Percentiles rank a stretch among this genome's conserved stretches.
Conservation (phyloP, 805 yeast genomes). For the Barnettozyma siamensis region DNA sequence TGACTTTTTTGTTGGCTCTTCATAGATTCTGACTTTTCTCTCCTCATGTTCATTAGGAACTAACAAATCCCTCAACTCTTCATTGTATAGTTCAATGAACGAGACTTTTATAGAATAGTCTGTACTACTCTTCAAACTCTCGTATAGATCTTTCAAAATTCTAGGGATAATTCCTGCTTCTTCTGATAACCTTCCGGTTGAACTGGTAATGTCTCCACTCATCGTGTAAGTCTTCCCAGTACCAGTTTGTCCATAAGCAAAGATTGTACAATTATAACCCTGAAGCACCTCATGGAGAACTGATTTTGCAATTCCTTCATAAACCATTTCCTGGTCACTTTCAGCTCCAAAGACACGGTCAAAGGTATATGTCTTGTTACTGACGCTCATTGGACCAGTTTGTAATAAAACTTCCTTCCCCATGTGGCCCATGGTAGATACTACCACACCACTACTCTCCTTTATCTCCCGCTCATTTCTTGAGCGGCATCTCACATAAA, state of each 20-base stretch:
- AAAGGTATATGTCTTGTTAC: constrained; percentile 53
- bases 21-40: constrained; percentile 47
- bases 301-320: constrained; percentile 55
- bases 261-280: constrained; percentile 73
- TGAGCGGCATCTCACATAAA: constrained; percentile 52
- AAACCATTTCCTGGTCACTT: constrained; percentile 65
- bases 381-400: constrained; percentile 30
- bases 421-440: constrained; percentile 41
- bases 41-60: constrained; percentile 30
- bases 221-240: constrained; percentile 75
- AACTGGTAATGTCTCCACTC: constrained; percentile 60
- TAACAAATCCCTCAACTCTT: constrained; percentile 67
- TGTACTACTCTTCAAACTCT: constrained; percentile 33
- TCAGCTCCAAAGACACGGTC: constrained; percentile 81
- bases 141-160: constrained; percentile 50
- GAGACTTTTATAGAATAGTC: constrained; percentile 67
- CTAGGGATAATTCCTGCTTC: constrained; percentile 64
- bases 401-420: constrained; percentile 42
- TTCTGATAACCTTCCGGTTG: constrained; percentile 32
- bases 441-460: constrained; percentile 51
- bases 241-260: constrained; percentile 88
- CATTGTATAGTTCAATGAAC: constrained; percentile 78
- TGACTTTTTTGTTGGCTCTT: constrained; percentile 39
- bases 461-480: constrained; percentile 48
- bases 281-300: constrained; percentile 56